A percentile compares a stretch with the other conserved stretches of the same genome.
These are phyloP conservation scores for Apophysomyces ossiformis DNA, from an alignment of 371 early-diverging fungal species.

Conservation along the genomic window DNA sequence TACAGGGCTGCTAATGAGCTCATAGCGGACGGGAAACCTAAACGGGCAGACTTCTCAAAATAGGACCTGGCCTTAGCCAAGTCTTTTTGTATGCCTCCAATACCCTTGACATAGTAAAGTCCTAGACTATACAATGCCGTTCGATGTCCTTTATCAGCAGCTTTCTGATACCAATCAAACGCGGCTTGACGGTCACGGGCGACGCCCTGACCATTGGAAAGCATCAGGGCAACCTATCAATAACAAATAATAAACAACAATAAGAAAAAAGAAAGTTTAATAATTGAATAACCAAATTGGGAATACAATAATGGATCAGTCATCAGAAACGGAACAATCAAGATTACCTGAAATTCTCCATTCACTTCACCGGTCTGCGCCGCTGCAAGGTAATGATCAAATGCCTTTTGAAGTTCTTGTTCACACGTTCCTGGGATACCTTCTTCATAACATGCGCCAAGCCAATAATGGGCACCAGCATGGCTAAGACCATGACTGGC, in stretches of 20 bases:
- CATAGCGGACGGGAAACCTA: constrained; percentile 47
- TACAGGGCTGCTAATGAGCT: constrained; percentile 46
- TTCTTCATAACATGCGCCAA: constrained; percentile 48
- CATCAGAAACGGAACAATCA: no score
- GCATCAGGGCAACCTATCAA: constrained; percentile 49
- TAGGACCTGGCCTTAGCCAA: constrained; percentile 38
- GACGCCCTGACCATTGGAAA: constrained; percentile 59
- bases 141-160: constrained; percentile 52
- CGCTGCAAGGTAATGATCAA: constrained; percentile 35
- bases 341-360: constrained; percentile 45
- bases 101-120: constrained; percentile 52
- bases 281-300: constrained; percentile 5
- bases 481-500: constrained; percentile 20
- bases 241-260: no score
- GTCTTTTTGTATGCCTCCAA: constrained; percentile 36
- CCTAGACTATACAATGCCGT: constrained; percentile 52
- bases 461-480: constrained; percentile 44
- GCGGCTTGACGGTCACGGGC: constrained; percentile 48
- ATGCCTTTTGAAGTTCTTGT: constrained; percentile 29
- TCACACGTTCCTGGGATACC: constrained; percentile 38
- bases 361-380: constrained; percentile 39
- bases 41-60: constrained; percentile 50
- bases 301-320: background rate
- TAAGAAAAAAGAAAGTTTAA: constrained; percentile 10
- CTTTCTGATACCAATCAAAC: constrained; percentile 55